Conservation (phyloP, 164 flowering plant genomes). For the Nymphaea colorata region DNA sequence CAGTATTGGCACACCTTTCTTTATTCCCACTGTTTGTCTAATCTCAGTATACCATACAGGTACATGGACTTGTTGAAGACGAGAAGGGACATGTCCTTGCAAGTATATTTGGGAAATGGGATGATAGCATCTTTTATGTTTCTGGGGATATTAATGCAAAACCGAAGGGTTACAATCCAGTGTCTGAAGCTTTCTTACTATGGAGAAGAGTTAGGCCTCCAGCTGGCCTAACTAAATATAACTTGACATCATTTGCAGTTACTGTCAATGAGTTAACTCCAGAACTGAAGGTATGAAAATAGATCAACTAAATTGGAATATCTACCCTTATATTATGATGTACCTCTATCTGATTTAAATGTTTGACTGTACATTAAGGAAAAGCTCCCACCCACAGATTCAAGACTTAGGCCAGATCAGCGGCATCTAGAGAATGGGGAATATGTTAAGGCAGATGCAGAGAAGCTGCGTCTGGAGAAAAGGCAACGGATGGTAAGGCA, state of each 20-base stretch:
- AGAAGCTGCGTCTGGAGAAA: constrained; percentile 73
- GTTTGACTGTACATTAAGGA: constrained; percentile 77
- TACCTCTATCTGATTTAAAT: constrained; percentile 45
- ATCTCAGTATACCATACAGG: constrained; percentile 25
- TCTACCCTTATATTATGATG: constrained; percentile 18
- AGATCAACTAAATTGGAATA: background rate
- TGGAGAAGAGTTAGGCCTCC: constrained; percentile 69
- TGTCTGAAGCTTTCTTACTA: constrained; percentile 37
- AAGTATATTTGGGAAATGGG: constrained; percentile 78
- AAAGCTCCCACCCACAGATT: constrained; percentile 93
- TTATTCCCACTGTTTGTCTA: too few relatives aligned
- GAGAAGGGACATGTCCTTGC: constrained; percentile 45
- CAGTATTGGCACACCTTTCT: background rate
- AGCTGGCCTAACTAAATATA: constrained; percentile 67
- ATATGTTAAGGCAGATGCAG: constrained; percentile 76
- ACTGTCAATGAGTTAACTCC: constrained; percentile 77
- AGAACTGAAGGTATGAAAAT: constrained; percentile 60
- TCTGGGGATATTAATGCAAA: constrained; percentile 35
- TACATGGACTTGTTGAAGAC: constrained; percentile 80
- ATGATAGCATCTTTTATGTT: constrained; percentile 63
- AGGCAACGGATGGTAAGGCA: constrained; percentile 75
- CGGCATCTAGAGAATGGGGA: constrained; percentile 90
- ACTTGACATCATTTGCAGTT: constrained; percentile 77
- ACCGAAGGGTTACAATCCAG: constrained; percentile 24
- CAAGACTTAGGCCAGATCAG: constrained; percentile 93